These are phyloP conservation scores for Tylopilus balloui DNA, from an alignment of 768 basidiomycete species.

Conservation along the genomic window DNA sequence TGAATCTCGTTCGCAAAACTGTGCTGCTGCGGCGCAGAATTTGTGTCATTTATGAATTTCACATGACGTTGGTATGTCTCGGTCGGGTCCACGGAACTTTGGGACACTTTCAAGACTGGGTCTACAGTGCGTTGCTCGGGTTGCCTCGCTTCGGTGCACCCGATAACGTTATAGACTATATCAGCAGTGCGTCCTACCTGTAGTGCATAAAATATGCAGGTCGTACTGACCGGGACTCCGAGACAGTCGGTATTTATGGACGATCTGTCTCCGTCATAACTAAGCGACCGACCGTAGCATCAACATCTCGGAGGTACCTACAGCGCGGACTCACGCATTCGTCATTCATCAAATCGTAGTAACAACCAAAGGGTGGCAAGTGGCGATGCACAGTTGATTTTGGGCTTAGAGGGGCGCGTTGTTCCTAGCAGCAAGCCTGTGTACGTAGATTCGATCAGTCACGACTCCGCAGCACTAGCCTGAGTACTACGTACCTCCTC, in stretches of 20 bases:
- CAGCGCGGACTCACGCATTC: background rate
- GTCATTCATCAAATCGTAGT: background rate
- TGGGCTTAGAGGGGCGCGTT: constrained; percentile 11
- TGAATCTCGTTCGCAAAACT: constrained; percentile 7
- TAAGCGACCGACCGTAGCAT: background rate
- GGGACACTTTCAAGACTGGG: background rate
- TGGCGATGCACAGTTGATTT: constrained; percentile 22
- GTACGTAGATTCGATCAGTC: constrained; percentile 11
- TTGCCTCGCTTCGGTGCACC: background rate
- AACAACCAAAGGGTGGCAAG: background rate
- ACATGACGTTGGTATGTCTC: constrained; percentile 1
- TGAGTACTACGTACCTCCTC: constrained; percentile 1
- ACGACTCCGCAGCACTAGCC: constrained; percentile 19
- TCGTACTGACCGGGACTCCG: background rate
- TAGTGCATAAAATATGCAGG: background rate
- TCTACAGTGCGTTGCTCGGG: background rate
- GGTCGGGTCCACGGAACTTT: constrained; percentile 8
- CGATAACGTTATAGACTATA: constrained; percentile 1
- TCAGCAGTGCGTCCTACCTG: background rate
- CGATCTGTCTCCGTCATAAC: background rate
- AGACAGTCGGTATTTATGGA: background rate
- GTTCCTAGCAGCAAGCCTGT: constrained; percentile 15
- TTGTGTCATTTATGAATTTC: constrained; percentile 9
- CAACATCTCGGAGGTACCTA: background rate
- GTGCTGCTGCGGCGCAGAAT: background rate